Conservation (phyloP, 1,139 yeast species). For the Hemisphaericaspora xylofermentans region DNA sequence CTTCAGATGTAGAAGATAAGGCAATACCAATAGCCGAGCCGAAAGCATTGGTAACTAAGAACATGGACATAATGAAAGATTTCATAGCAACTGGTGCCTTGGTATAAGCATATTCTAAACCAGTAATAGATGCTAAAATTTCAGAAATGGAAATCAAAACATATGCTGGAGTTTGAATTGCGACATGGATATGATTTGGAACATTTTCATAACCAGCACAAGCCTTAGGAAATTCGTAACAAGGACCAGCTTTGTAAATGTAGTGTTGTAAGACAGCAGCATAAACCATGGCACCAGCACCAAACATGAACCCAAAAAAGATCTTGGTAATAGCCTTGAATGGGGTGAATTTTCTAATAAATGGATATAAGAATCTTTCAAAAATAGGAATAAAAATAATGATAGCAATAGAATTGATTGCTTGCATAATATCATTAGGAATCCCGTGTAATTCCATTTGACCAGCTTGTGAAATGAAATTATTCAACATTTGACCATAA, state of each 20-base stretch:
- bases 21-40: constrained; percentile 76
- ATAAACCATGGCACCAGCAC: constrained; percentile 66
- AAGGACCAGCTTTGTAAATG: constrained; percentile 72
- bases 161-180: constrained; percentile 62
- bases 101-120: constrained; percentile 68
- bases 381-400: constrained; percentile 60
- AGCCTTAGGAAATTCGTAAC: constrained; percentile 58
- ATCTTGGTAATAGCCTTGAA: constrained; percentile 73
- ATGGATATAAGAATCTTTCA: constrained; percentile 53
- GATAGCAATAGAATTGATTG: constrained; percentile 58
- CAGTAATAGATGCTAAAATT: constrained; percentile 63
- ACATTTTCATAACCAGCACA: constrained; percentile 30
- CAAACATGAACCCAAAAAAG: constrained; percentile 69
- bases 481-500: constrained; percentile 63
- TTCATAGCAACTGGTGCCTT: constrained; percentile 66
- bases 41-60: constrained; percentile 59
- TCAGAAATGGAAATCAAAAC: constrained; percentile 59
- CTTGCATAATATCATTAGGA: constrained; percentile 65
- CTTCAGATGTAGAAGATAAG: constrained; percentile 58
- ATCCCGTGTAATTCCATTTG: constrained; percentile 60
- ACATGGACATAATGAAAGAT: constrained; percentile 61
- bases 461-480: constrained; percentile 63
- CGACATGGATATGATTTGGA: constrained; percentile 58
- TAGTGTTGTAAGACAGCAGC: constrained; percentile 78
- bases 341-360: constrained; percentile 52